phyloP scores from a whole-genome alignment of 176 grass and related monocot species.

The Oryza glaberrima region DNA sequence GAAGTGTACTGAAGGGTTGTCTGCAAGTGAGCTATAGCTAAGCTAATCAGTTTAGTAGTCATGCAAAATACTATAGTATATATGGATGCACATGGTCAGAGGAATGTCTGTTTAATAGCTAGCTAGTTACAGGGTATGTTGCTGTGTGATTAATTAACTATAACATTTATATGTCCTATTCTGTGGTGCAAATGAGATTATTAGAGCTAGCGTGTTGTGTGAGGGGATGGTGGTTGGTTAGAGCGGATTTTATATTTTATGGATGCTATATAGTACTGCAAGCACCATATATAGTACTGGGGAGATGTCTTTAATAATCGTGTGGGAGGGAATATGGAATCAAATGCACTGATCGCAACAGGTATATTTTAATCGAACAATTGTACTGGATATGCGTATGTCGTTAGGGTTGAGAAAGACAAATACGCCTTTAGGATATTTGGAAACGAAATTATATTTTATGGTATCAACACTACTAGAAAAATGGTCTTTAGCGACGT shows the following conservation, averaged over 20 bases:
- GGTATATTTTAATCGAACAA: slow-evolving; percentile 30
- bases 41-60: slow-evolving; percentile 25
- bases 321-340: slow-evolving; percentile 53
- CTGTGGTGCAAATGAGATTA: slow-evolving; percentile 16
- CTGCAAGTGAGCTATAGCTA: slow-evolving; percentile 21
- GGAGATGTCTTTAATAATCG: slow-evolving; percentile 18
- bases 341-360: slow-evolving; percentile 25
- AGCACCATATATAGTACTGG: slow-evolving; percentile 27
- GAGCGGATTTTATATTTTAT: background rate
- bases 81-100: slow-evolving; percentile 44
- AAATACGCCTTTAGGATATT: slow-evolving; percentile 29
- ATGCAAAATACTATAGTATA: slow-evolving; percentile 36
- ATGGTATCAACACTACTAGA: background rate
- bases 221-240: background rate
- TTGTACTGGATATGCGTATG: slow-evolving; percentile 19
- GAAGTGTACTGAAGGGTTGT: slow-evolving; percentile 38
- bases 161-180: slow-evolving; percentile 1
- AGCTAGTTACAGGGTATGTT: slow-evolving; percentile 27
- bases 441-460: slow-evolving; percentile 21
- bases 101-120: slow-evolving; percentile 41
- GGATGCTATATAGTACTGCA: slow-evolving; percentile 15
- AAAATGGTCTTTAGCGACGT: too few relatives aligned
- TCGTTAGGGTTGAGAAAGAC: slow-evolving; percentile 26
- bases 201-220: background rate
- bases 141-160: slow-evolving; percentile 19